Evolutionary conservation across 768 basidiomycete species (phyloP).

Genomic region (Pholiota conissans): DNA sequence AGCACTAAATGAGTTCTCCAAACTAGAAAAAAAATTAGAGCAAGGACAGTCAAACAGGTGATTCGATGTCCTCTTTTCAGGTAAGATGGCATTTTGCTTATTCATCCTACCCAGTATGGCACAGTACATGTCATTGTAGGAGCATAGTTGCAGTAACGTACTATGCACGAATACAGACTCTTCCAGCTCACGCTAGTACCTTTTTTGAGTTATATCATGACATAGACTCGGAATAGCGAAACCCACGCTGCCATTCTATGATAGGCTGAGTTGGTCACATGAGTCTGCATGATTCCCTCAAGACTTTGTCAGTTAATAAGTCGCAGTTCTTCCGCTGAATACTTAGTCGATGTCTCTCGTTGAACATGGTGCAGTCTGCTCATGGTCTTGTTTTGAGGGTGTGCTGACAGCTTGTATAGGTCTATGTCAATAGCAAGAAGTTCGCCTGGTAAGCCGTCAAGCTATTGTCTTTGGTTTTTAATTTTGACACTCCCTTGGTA

Average conservation of each 20-base stretch:
- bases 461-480: background rate
- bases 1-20: constrained; percentile 85
- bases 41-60: constrained; percentile 48
- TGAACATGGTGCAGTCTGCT: constrained; percentile 1
- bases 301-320: constrained; percentile 3
- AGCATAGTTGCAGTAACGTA: constrained; percentile 1
- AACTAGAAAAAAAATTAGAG: constrained; percentile 72
- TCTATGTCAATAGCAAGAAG: constrained; percentile 74
- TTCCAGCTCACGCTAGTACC: background rate
- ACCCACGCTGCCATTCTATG: constrained; percentile 21
- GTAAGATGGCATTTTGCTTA: constrained; percentile 3
- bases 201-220: background rate
- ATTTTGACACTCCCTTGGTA: constrained; percentile 27
- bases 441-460: constrained; percentile 64
- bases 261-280: constrained; percentile 16
- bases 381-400: background rate
- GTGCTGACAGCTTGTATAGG: constrained; percentile 36
- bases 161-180: background rate
- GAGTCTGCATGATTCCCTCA: background rate
- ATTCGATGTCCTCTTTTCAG: constrained; percentile 9
- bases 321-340: constrained; percentile 1
- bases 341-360: background rate
- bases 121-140: constrained; percentile 76
- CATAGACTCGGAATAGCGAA: too few species aligned
- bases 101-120: constrained; percentile 55